A percentile compares a stretch with the other conserved stretches of the same genome.
Evolutionary conservation across 2,329 filamentous ascomycete species (phyloP).

Genomic region (Cordyceps militaris): DNA sequence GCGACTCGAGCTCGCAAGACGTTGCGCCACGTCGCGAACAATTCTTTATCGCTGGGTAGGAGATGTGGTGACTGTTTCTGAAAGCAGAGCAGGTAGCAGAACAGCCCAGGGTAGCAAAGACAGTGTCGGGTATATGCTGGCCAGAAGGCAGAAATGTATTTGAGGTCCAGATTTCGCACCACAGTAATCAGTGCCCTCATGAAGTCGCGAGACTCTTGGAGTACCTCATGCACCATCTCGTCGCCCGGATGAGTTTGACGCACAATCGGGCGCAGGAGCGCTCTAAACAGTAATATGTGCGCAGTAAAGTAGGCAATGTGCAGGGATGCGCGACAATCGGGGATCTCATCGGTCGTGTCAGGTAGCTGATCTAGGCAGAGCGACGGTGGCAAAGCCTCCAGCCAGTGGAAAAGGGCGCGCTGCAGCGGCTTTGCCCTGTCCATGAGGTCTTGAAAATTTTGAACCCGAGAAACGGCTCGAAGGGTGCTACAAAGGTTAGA

Average conservation of each 20-base stretch:
- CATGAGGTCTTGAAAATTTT: slow-evolving; percentile 10
- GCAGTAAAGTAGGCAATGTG: slow-evolving; percentile 15
- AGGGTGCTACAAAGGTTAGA: slow-evolving; percentile 13
- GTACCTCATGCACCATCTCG: slow-evolving; percentile 2
- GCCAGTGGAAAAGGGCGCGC: slow-evolving; percentile 13
- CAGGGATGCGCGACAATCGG: slow-evolving; percentile 14
- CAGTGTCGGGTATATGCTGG: slow-evolving; percentile 18
- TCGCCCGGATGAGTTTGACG: not conserved
- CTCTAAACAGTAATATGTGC: slow-evolving; percentile 14
- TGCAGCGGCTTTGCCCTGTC: slow-evolving; percentile 10
- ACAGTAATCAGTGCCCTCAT: slow-evolving; percentile 15
- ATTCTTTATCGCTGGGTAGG: slow-evolving; percentile 8
- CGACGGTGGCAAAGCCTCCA: slow-evolving; percentile 12
- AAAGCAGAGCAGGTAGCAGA: slow-evolving; percentile 17
- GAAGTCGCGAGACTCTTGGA: slow-evolving; percentile 16
- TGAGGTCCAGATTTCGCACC: slow-evolving; percentile 14
- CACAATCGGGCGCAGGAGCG: slow-evolving; percentile 15
- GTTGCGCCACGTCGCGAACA: slow-evolving; percentile 17
- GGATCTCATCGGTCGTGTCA: slow-evolving; percentile 7
- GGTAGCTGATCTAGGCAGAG: slow-evolving; percentile 3
- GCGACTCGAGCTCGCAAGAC: slow-evolving; percentile 17
- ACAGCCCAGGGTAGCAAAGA: slow-evolving; percentile 16
- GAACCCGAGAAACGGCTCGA: slow-evolving; percentile 13
- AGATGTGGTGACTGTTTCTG: slow-evolving; percentile 13
- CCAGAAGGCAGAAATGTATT: slow-evolving; percentile 18